phyloP scores from a whole-genome alignment of 2,329 filamentous ascomycete species.

The Cryphonectria japonica region DNA sequence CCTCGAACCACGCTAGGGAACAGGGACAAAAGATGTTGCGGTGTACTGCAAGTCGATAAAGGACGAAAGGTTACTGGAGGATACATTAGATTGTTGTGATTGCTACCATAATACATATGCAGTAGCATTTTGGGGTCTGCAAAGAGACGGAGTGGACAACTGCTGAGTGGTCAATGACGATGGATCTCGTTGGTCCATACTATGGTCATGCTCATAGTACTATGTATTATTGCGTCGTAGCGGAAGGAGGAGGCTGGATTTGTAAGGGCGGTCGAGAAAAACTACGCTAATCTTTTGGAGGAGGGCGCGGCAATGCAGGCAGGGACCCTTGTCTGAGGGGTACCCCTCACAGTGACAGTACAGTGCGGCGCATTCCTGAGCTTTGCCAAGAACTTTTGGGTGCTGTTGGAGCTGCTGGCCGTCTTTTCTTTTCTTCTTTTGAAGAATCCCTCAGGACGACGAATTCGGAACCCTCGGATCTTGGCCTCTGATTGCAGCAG shows the following conservation, averaged over 20 bases:
- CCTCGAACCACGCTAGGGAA: neutral
- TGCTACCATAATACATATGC: neutral
- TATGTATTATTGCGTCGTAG: neutral
- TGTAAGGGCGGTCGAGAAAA: neutral
- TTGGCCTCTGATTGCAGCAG: constrained; percentile 1
- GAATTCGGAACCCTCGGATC: constrained; percentile 15
- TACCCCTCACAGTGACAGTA: constrained; percentile 10
- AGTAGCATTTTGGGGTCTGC: neutral
- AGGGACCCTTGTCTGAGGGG: neutral
- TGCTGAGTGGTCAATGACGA: neutral
- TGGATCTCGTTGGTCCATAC: neutral
- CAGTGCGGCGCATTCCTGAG: neutral
- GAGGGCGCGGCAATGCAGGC: neutral
- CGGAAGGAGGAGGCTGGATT: neutral
- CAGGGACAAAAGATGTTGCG: neutral
- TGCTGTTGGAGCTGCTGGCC: neutral
- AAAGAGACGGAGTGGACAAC: neutral
- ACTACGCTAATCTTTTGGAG: neutral
- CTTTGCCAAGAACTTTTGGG: constrained; percentile 5
- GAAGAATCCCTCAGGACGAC: neutral
- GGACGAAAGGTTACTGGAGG: neutral
- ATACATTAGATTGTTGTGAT: neutral
- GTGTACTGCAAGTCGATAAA: neutral
- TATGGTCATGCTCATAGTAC: neutral
- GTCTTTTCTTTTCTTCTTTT: neutral